Conservation (phyloP, 768 basidiomycete genomes). For the Pholiota conissans region DNA sequence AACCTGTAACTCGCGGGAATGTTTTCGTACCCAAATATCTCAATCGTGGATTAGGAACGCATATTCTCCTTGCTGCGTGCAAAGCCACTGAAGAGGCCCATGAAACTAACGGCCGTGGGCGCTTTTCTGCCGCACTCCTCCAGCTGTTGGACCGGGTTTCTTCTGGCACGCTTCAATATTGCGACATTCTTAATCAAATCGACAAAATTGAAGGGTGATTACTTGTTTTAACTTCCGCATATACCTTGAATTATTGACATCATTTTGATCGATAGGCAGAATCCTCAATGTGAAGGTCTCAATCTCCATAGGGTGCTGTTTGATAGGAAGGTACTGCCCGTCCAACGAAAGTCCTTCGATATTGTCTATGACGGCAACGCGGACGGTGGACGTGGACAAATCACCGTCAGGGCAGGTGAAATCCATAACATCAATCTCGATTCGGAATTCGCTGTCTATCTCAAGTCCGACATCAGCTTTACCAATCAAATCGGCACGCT, state of each 20-base stretch:
- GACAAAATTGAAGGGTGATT: background rate
- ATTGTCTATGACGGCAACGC: background rate
- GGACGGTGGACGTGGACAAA: background rate
- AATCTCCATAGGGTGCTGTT: background rate
- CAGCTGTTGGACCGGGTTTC: slow-evolving; percentile 1
- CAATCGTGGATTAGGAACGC: slow-evolving; percentile 4
- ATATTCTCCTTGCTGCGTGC: slow-evolving; percentile 14
- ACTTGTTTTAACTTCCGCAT: background rate
- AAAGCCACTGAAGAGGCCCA: background rate
- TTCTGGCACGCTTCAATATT: background rate
- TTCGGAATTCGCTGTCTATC: background rate
- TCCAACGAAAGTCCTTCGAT: background rate
- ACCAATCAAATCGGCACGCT: background rate
- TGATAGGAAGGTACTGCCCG: background rate
- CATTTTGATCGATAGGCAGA: background rate
- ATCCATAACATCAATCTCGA: background rate
- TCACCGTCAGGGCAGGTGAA: background rate
- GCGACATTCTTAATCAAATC: background rate
- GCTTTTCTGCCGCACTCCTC: slow-evolving; percentile 11
- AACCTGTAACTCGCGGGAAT: background rate
- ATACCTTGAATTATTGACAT: background rate
- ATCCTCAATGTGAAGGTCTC: slow-evolving; percentile 4
- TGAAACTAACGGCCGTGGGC: background rate
- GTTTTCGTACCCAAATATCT: background rate
- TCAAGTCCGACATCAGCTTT: background rate